phyloP scores from a whole-genome alignment of 306 rosid genomes.

The Malus sieversii region DNA sequence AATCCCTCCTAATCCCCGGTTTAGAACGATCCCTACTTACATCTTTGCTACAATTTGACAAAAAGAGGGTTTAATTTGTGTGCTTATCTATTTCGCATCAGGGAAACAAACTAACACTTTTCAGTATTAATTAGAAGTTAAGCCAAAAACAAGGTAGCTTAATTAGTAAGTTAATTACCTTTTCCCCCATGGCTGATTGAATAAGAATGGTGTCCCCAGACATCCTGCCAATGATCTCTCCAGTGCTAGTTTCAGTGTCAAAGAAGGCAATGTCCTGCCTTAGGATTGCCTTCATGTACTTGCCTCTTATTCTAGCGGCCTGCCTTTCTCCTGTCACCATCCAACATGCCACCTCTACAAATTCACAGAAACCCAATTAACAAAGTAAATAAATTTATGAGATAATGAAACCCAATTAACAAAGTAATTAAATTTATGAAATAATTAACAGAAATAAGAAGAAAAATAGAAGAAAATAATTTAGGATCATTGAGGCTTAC shows the following conservation, averaged over 20 bases:
- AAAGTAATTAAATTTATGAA: neutral
- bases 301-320: constrained; percentile 60
- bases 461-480: neutral
- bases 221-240: constrained; percentile 86
- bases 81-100: no score
- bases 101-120: no score
- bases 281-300: constrained; percentile 70
- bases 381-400: neutral
- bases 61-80: no score
- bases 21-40: no score
- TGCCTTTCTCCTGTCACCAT: constrained; percentile 92
- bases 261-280: constrained; percentile 81
- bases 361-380: no score
- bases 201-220: constrained; percentile 91
- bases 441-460: neutral
- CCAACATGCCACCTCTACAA: constrained; percentile 87
- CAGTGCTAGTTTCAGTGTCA: constrained; percentile 73
- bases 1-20: no score
- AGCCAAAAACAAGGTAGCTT: no score
- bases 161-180: constrained; percentile 25
- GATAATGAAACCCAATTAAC: neutral
- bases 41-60: no score
- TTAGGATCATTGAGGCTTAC: constrained; percentile 36
- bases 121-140: no score
- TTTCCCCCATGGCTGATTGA: constrained; percentile 92